Conservation (phyloP, 2,329 filamentous ascomycete species). For the Hymenoscyphus scutula region DNA sequence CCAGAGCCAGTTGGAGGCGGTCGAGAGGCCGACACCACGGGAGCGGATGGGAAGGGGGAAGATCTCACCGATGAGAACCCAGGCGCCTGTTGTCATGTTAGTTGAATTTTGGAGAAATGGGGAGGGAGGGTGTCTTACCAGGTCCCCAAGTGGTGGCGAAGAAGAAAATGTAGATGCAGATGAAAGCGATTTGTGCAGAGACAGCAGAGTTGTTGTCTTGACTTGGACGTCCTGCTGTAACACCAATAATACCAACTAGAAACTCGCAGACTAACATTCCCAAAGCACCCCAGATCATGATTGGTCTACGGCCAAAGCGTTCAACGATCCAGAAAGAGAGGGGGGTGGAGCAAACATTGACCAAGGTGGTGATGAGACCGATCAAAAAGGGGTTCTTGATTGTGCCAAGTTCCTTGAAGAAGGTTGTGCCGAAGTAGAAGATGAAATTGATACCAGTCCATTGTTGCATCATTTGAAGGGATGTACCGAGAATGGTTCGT, state of each 20-base stretch:
- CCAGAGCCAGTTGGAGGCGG: conserved; percentile 87
- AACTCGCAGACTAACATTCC: conserved; percentile 87
- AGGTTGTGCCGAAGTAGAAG: conserved; percentile 83
- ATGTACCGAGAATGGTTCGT: conserved; percentile 68
- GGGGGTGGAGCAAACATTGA: conserved; percentile 84
- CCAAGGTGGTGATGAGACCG: conserved; percentile 79
- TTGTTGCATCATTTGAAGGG: conserved; percentile 79
- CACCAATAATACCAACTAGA: conserved; percentile 75
- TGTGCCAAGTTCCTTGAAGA: conserved; percentile 76
- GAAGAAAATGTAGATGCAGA: conserved; percentile 90
- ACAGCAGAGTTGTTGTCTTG: conserved; percentile 56
- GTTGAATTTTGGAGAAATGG: conserved; percentile 35
- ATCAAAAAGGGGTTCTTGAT: conserved; percentile 79
- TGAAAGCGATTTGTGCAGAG: conserved; percentile 76
- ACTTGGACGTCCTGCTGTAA: conserved; percentile 55
- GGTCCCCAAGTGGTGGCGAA: conserved; percentile 90
- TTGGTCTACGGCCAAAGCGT: conserved; percentile 72
- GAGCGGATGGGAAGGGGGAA: conserved; percentile 88
- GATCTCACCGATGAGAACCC: conserved; percentile 85
- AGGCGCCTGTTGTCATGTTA: conserved; percentile 44
- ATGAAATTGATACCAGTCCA: conserved; percentile 83
- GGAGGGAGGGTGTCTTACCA: conserved; percentile 35
- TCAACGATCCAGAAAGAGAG: conserved; percentile 87
- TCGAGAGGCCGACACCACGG: conserved; percentile 81
- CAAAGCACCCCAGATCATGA: conserved; percentile 74